phyloP scores from a whole-genome alignment of 2,329 filamentous ascomycete species.

The Arthrocladium fulminans region DNA sequence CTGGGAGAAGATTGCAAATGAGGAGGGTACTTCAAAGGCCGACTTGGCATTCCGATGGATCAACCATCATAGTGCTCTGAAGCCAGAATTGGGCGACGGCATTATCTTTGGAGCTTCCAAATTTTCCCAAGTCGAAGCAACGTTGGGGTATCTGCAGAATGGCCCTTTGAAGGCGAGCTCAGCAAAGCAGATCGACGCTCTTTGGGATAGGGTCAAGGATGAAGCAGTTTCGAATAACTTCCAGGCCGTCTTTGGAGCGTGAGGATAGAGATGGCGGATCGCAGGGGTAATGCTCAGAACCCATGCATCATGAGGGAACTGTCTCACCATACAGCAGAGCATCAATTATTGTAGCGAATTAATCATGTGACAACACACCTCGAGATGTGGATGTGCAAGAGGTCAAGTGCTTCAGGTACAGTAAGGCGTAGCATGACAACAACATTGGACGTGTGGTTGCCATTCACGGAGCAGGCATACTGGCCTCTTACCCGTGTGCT shows the following conservation, averaged over 20 bases:
- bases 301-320: not conserved
- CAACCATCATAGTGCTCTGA: conserved; percentile 26
- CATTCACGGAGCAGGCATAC: too few species aligned
- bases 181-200: conserved; percentile 20
- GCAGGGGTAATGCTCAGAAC: not conserved
- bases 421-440: too few species aligned
- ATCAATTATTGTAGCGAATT: too few species aligned
- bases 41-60: conserved; percentile 33
- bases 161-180: conserved; percentile 27
- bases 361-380: too few species aligned
- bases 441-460: too few species aligned
- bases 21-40: conserved; percentile 23
- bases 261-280: not conserved
- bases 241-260: not conserved
- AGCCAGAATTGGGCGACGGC: conserved; percentile 24
- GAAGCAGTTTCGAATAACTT: conserved; percentile 24
- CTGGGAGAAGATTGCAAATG: conserved; percentile 25
- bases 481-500: too few species aligned
- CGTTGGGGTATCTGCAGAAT: conserved; percentile 12
- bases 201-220: conserved; percentile 26
- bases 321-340: too few species aligned
- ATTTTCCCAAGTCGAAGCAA: conserved; percentile 27
- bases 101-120: conserved; percentile 31
- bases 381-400: too few species aligned
- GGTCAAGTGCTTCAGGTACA: too few species aligned